Evolutionary conservation across 2,329 filamentous ascomycete genomes (phyloP).

Genomic region (Zasmidium citrigriseum): DNA sequence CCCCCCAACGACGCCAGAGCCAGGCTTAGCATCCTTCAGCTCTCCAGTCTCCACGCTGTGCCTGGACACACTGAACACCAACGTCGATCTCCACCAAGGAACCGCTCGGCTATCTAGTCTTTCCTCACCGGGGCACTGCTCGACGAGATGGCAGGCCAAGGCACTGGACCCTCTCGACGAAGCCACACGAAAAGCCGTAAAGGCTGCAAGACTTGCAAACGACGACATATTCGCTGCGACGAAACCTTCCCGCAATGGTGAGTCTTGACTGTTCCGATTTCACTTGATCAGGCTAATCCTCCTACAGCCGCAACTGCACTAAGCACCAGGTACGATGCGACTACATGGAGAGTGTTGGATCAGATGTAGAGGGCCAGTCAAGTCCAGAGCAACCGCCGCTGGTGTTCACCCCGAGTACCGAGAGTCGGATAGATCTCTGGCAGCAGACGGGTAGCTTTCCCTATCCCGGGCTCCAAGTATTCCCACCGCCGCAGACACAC

Average conservation of each 20-base stretch:
- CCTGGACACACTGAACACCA: not conserved
- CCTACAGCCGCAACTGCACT: constrained; percentile 84
- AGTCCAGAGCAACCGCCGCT: constrained; percentile 62
- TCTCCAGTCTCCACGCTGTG: not conserved
- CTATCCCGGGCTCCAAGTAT: constrained; percentile 77
- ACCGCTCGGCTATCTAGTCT: not conserved
- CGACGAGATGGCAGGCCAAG: constrained; percentile 78
- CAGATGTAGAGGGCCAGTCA: constrained; percentile 59
- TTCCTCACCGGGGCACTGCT: not conserved
- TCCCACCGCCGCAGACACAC: constrained; percentile 71
- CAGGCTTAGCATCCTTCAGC: not conserved
- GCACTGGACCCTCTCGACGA: constrained; percentile 84
- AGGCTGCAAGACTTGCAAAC: constrained; percentile 97
- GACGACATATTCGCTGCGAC: constrained; percentile 94
- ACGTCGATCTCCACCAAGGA: not conserved
- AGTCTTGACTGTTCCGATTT: constrained; percentile 28
- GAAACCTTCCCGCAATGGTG: constrained; percentile 98
- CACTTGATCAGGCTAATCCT: constrained; percentile 2
- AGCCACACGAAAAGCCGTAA: constrained; percentile 99
- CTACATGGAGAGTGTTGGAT: constrained; percentile 83
- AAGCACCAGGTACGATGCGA: constrained; percentile 99
- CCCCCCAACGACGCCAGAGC: not conserved
- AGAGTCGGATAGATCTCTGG: constrained; percentile 80
- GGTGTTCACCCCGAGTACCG: constrained; percentile 83
- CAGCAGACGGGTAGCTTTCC: constrained; percentile 80